Percentiles rank a stretch among this genome's conserved stretches.
phyloP scores from a whole-genome alignment of 164 flowering plant genomes.

The Dillenia suffruticosa region DNA sequence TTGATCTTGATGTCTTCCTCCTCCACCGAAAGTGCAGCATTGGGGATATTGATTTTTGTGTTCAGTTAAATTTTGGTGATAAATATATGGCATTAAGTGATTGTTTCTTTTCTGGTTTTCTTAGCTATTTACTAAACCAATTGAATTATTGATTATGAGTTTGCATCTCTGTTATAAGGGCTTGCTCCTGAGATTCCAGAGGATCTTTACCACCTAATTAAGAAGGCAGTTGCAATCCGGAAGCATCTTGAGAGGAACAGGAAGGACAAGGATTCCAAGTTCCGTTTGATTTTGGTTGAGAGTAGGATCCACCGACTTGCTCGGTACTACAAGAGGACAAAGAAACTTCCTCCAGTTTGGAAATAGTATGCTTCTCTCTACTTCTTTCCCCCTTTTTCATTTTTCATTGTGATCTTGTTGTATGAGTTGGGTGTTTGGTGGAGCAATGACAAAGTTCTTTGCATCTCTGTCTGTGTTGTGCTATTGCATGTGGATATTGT shows the following conservation, averaged over 20 bases:
- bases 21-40: too few relatives aligned
- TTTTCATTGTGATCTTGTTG: background rate
- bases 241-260: slow-evolving; percentile 96
- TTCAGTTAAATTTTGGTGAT: too few relatives aligned
- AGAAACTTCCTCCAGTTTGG: slow-evolving; percentile 94
- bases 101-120: too few relatives aligned
- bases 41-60: too few relatives aligned
- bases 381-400: background rate
- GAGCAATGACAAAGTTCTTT: too few relatives aligned
- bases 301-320: slow-evolving; percentile 96
- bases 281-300: slow-evolving; percentile 86
- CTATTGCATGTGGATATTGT: too few relatives aligned
- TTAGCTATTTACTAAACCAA: too few relatives aligned
- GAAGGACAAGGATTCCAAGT: slow-evolving; percentile 95
- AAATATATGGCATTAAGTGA: too few relatives aligned
- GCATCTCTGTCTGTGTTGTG: too few relatives aligned
- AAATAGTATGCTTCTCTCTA: slow-evolving; percentile 58
- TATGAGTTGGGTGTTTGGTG: too few relatives aligned
- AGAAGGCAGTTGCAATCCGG: slow-evolving; percentile 90
- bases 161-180: slow-evolving; percentile 25
- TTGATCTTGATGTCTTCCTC: too few relatives aligned
- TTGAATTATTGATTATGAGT: too few relatives aligned
- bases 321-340: slow-evolving; percentile 93
- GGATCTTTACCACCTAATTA: slow-evolving; percentile 84
- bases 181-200: slow-evolving; percentile 95